Evolutionary conservation across 2,329 filamentous ascomycete genomes (phyloP), one percentile per base, ranked within the genome.

Genomic region (Bipolaris cookei): DNA sequence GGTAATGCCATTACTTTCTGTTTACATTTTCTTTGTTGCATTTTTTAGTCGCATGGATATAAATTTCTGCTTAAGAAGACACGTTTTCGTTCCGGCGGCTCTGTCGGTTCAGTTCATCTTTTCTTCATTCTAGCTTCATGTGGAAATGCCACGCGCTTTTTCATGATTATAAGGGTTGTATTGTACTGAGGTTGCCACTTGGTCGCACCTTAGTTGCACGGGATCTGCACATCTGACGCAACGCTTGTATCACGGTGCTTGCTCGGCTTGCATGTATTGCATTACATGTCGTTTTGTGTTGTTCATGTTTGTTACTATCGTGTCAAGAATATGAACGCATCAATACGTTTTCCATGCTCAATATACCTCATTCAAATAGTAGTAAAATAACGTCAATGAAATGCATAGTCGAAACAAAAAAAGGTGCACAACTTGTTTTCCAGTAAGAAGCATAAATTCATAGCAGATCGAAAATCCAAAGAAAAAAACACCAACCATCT

Each of bases 21-120:
- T 43, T 37, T 56, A 28, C 23, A 21, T 48, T 21, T 30, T 51
- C 57, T 59, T 58, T 18, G 58, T 50, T 57, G 59, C 51, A 32
- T 46, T 48, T 25, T 67, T 63, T 67, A 64, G 14, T 34, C 7
- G 63, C 57, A 69, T 61, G 44, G 51, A 35, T 54, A 45, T 58
- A 41, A 55, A 28, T 10, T 28, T 54, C 52, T 57, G 54, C 49
- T 49, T 45, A n/a, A 28, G 25, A 50, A 28, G 13, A 34, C 39
- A 14, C 13, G 41, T 25, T 57, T 28, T 39, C 39, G 20, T 30
- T 16, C 32, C 23, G 11, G 20, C 21, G 38, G n/a, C 38, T n/a
- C n/a, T 13, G 20, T 43, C 23, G 47, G 30, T 28, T 13, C n/a
- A 35, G 13, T 35, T 35, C 34, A n/a, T 35, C n/a, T 28, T 28